Evolutionary conservation across 345 rosid genomes (phyloP), one percentile per base, ranked within the genome.

Genomic region (Atalantia buxifolia): DNA sequence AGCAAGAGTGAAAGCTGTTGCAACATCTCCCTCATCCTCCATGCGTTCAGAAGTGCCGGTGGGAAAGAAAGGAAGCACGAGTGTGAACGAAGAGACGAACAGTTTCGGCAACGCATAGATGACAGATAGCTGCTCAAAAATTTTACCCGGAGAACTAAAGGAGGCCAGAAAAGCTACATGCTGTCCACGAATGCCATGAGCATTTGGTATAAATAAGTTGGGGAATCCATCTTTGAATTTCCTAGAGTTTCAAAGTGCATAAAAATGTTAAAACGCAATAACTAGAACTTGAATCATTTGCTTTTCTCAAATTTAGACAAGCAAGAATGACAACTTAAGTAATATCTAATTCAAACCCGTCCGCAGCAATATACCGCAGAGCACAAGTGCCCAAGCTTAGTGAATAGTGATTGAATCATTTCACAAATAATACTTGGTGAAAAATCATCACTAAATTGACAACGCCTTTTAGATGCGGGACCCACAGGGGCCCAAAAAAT

Each of bases 21-120:
- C 98, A 7, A 92, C 95, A 69, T 94, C 98, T 50, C 99, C 99
- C 81, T 96, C 99, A 3, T 96, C 99, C 82, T 96, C 99, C 99
- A 96, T 96, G 28, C 98, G 89, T 89, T 96, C 99, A 0, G 95
- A 96, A 50, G 99, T 96, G 18, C 99, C 99, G 4, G 98, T 96
- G 6, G 99, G 99, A 70, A 96, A 96, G 75, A 96, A 96, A 0
- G 99, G 99, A 40, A 96, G 97, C 82, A 96, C 98, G 2, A 96
- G 90, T 9, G 98, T 96, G 77, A 96, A 93, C 0, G 98, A 96
- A 12, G 99, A 96, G 38, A 93, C 75, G 75, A 96, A 96, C 84
- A 96, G 83, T 78, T 96, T 96, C 0, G 98, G 99, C 76, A 93
- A 86, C 16, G 98, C 98, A 67, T 93, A 96, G 40, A 94, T 92